These are phyloP conservation scores for Pleurotus tuoliensis DNA, from an alignment of 768 basidiomycete species.

Conservation along the genomic window DNA sequence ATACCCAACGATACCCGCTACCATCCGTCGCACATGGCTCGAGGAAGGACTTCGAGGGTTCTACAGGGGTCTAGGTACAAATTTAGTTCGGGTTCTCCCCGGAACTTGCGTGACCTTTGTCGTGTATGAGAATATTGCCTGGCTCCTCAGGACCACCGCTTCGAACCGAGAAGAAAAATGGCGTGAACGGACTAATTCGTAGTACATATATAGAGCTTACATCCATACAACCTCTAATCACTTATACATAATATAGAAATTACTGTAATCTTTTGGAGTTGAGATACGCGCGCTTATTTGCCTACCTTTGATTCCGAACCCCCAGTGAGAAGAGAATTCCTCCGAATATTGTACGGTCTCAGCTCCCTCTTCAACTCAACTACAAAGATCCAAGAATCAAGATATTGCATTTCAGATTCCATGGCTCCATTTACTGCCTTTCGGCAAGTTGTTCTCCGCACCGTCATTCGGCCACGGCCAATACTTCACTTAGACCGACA, in stretches of 20 bases:
- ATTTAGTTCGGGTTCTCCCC: slow-evolving; percentile 90
- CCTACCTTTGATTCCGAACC: too few relatives aligned
- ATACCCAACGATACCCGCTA: slow-evolving; percentile 82
- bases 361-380: too few relatives aligned
- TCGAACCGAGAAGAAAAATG: slow-evolving; percentile 38
- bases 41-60: slow-evolving; percentile 83
- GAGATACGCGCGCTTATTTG: too few relatives aligned
- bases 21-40: slow-evolving; percentile 75
- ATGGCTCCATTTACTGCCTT: slow-evolving; percentile 18
- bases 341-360: too few relatives aligned
- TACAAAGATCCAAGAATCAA: too few relatives aligned
- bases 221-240: too few relatives aligned
- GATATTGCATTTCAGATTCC: background rate
- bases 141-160: slow-evolving; percentile 69
- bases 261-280: too few relatives aligned
- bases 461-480: slow-evolving; percentile 8
- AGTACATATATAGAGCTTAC: background rate
- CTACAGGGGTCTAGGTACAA: slow-evolving; percentile 93
- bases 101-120: slow-evolving; percentile 98
- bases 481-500: background rate
- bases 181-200: slow-evolving; percentile 2
- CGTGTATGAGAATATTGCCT: slow-evolving; percentile 91
- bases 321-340: too few relatives aligned
- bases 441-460: slow-evolving; percentile 11
- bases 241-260: too few relatives aligned